Evolutionary conservation across 2,329 filamentous ascomycete species (phyloP).

Genomic region (Didymella pinodella): DNA sequence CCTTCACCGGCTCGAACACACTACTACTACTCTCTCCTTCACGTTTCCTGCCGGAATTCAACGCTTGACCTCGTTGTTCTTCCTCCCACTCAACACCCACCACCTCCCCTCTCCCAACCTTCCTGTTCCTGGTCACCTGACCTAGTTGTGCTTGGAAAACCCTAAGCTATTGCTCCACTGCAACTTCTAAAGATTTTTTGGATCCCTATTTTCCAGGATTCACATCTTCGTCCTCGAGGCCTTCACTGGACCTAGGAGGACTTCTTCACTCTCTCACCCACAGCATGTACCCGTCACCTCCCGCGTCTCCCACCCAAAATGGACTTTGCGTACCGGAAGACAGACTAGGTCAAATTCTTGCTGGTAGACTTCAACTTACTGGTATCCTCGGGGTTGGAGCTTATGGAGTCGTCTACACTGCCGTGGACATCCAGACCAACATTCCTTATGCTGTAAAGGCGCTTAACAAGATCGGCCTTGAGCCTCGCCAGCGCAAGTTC

Average conservation of each 20-base stretch:
- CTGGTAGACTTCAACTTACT: constrained; percentile 82
- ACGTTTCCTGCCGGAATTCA: constrained; percentile 27
- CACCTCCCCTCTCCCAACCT: constrained; percentile 17
- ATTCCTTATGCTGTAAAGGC: constrained; percentile 94
- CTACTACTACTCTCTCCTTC: constrained; percentile 35
- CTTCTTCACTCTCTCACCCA: constrained; percentile 26
- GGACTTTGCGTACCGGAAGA: constrained; percentile 72
- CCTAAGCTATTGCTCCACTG: constrained; percentile 16
- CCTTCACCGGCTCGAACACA: constrained; percentile 24
- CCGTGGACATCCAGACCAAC: constrained; percentile 81
- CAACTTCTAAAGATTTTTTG: constrained; percentile 18
- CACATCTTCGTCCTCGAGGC: constrained; percentile 48
- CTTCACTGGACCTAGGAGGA: constrained; percentile 54
- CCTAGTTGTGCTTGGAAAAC: constrained; percentile 26
- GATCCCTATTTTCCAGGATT: constrained; percentile 31
- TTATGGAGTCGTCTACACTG: constrained; percentile 95
- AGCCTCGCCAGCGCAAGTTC: constrained; percentile 85
- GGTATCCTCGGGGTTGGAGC: constrained; percentile 90
- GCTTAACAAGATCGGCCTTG: constrained; percentile 91
- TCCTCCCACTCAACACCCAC: constrained; percentile 23
- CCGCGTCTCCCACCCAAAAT: constrained; percentile 57
- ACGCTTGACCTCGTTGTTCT: constrained; percentile 26
- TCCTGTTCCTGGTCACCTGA: constrained; percentile 33
- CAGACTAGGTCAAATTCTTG: constrained; percentile 82
- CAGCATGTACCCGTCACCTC: constrained; percentile 61